Evolutionary conservation across 2,329 filamentous ascomycete genomes (phyloP), one percentile per base, ranked within the genome.

Genomic region (Talaromyces sp.): DNA sequence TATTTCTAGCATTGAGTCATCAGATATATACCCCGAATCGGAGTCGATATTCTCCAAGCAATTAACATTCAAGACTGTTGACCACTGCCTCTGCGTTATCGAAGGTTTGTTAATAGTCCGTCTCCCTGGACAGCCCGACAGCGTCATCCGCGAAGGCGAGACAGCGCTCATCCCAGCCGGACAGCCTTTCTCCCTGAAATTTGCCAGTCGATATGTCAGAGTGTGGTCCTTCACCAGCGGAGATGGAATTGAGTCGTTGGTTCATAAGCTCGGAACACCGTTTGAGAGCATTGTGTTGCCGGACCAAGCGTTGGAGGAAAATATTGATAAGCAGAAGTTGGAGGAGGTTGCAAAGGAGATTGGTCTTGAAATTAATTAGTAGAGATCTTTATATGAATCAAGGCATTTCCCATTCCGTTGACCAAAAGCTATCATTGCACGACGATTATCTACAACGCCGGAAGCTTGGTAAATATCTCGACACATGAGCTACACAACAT

Each of bases 1-100:
- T 10, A 85, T 87, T 64, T 83, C 81, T 1, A 83, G 81, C 62
- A 80, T 87, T 37, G 84, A 86, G 72, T 63, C 62, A 1, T 63
- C 62, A 41, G 27, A 63, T 62, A 66, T 74, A 0, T 82, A 83
- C 64, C 80, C 1, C 82, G 80, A 0, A 77, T 81, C 67, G 71
- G 76, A 0, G 85, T 85, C 67, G 13, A 31, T 50, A 27, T 50
- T 50, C 24, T 50, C 47, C 7, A 50, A 31, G 22, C 22, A 50
- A 4, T 50, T 50, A 9, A 50, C 24, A 5, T 50, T 50, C 9
- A 50, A 27, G 47, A 31, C 22, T 7, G 47, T 50, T 27, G 47
- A 50, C 14, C 47, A 50, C 14, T 50, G 47, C 13, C 47, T 50
- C 13, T 50, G 47, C 24, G 47, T 50, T 31, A 50, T 50, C 8